Base-by-base conservation (phyloP, 225 moss, liverwort and hornwort species). In the Physcomitrellopsis africana region DNA sequence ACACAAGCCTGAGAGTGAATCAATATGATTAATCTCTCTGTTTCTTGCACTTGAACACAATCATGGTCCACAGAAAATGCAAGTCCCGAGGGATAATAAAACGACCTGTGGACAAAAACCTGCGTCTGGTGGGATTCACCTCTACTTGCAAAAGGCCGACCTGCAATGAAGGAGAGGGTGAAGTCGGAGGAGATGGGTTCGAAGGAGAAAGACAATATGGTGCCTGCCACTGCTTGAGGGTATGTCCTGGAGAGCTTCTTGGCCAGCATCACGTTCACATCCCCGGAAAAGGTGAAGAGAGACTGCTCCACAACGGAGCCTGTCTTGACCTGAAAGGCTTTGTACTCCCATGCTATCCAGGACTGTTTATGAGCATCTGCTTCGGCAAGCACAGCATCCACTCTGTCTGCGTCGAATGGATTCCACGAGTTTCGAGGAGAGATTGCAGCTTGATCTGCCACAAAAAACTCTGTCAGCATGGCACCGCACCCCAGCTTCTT, bases 271-370 rank as follows among this genome's bases (percentile, higher is more conserved):
- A 71, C 45, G 76, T 94, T 89, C 54, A 94, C 77, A 51, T 87
- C 63, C 52, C 92, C 94, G 45, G 86, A 77, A 22, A 74, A 68
- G 9, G 81, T 79, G 62, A 94, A 94, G 57, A 94, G 65, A 16
- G 92, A 92, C 60, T 91, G 89, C 58, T 86, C 74, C 20, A 91
- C 80, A 3, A 86, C 69, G 16, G 94, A 94, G 49, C 94, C 94
- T 3, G 94, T 94, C 77, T 92, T 94, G 29, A 81, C 83, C 77
- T 83, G 85, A 47, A 92, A 94, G 6, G 89, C 94, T 71, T 94
- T 94, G 65, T 92, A 94, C 73, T 94, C 94, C 94, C 94, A 94
- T 4, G 83, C 94, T n/a, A 94, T 92, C 94, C 94, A 94, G 23
- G 94, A 92, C 32, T 94, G 92, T 15, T 76, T 73, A 70, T 94